Evolutionary conservation across 805 yeast genomes (phyloP), one percentile per base, ranked within the genome.

Genomic region (Ascoidea rubescens): DNA sequence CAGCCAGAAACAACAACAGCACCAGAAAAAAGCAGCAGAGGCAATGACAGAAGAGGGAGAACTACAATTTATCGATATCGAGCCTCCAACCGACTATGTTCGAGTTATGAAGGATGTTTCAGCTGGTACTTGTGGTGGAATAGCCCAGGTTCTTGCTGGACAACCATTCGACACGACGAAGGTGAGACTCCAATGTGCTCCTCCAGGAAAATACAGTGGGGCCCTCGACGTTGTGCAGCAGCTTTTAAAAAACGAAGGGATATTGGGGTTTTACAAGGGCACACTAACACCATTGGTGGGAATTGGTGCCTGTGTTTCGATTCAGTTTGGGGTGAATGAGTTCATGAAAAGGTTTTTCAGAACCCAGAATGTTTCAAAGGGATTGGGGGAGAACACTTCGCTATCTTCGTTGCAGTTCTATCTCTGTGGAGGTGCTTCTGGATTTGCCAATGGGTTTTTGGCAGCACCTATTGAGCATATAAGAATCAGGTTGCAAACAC

Each of bases 141-240:
- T 93, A 31, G 91, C 97, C 5, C 99, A 93, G 68, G 98, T 93
- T 5, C 70, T 93, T 42, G 86, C 84, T 12, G 99, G 99, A 30
- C 98, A 93, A 67, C 97, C 98, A 5, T 91, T 91, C 62, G 98
- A 90, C 65, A 87, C 96, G 7, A 87, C 93, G 48, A 91, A 91
- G 68, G 98, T 93, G 21, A 74, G 99, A 51, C 72, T 93, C 49
- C 98, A 93, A 63, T 83, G 95, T 1, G 88, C 90, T 1, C 81
- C 89, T 2, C 81, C 81, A 42, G 93, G 95, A 4, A 74, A 78
- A 16, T 86, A 84, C 60, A 67, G 67, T 21, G 87, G 89, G 1
- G 83, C 96, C 0, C 59, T 78, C 53, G 95, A 88, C 59, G 96
- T 88, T 8, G 80, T 89, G 21, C 76, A 77, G 62, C 75, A 80